Evolutionary conservation across 805 yeast genomes (phyloP).

Genomic region (Barnettozyma pratensis): DNA sequence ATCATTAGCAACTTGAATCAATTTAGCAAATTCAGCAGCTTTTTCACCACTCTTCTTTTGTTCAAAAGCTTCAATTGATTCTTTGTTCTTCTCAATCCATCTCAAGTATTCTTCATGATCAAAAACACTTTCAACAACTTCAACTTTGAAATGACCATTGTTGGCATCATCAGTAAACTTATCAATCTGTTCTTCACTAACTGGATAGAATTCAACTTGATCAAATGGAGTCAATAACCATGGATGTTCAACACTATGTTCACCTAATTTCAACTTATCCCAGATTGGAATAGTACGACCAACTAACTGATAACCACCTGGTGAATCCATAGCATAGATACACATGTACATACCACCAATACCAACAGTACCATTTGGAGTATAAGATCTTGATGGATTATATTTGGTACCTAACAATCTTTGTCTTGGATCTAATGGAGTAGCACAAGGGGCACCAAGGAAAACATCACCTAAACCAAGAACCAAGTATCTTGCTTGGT

Average conservation of each 20-base stretch:
- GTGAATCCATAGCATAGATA: constrained; percentile 90
- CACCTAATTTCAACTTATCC: constrained; percentile 85
- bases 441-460: constrained; percentile 98
- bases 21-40: constrained; percentile 75
- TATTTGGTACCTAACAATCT: constrained; percentile 89
- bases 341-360: constrained; percentile 99
- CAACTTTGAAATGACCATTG: constrained; percentile 75
- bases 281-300: constrained; percentile 97
- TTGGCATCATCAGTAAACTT: constrained; percentile 62
- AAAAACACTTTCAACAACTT: constrained; percentile 71
- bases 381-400: constrained; percentile 93
- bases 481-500: constrained; percentile 86
- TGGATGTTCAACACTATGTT: constrained; percentile 59
- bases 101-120: constrained; percentile 72
- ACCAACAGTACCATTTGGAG: constrained; percentile 97
- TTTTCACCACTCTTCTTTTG: constrained; percentile 72
- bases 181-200: constrained; percentile 78
- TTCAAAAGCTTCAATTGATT: constrained; percentile 66
- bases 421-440: constrained; percentile 95
- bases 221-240: constrained; percentile 93
- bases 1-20: constrained; percentile 76
- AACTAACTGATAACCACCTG: constrained; percentile 96
- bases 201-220: constrained; percentile 92
- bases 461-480: constrained; percentile 96
- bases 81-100: constrained; percentile 73